Conservation (phyloP, 1,284 basidiomycete species). For the Leucoagaricus sp. region DNA sequence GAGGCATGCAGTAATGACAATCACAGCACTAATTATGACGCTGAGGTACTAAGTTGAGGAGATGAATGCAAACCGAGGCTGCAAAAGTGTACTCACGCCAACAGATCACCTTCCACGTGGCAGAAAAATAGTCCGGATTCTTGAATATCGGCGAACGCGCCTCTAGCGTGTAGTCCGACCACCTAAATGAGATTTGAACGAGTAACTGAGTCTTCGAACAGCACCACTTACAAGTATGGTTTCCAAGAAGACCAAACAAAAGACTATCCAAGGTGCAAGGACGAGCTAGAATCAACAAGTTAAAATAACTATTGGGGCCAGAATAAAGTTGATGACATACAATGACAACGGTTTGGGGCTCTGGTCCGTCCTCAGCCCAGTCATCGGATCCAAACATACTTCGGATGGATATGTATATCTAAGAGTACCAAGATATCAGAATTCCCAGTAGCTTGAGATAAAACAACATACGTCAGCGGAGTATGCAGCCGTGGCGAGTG, state of each 20-base stretch:
- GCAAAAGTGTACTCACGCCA: too few relatives aligned
- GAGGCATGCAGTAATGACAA: not conserved
- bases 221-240: not conserved
- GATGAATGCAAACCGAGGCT: not conserved
- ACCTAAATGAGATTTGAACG: not conserved
- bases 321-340: not conserved
- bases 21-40: not conserved
- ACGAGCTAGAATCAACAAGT: constrained; percentile 1
- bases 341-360: constrained; percentile 5
- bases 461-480: constrained; percentile 1
- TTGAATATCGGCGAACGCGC: too few relatives aligned
- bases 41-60: not conserved
- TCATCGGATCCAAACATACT: constrained; percentile 8
- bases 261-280: constrained; percentile 7
- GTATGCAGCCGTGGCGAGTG: constrained; percentile 10
- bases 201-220: not conserved
- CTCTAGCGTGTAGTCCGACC: too few relatives aligned
- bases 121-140: too few relatives aligned
- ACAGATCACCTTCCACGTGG: constrained; percentile 9
- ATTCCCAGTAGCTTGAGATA: too few relatives aligned
- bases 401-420: constrained; percentile 14
- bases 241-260: constrained; percentile 9
- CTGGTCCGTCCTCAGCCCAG: constrained; percentile 13
- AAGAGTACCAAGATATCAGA: too few relatives aligned
- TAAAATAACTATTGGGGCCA: not conserved